phyloP scores from a whole-genome alignment of 2,329 filamentous ascomycete genomes.

The Penicillium sp. region DNA sequence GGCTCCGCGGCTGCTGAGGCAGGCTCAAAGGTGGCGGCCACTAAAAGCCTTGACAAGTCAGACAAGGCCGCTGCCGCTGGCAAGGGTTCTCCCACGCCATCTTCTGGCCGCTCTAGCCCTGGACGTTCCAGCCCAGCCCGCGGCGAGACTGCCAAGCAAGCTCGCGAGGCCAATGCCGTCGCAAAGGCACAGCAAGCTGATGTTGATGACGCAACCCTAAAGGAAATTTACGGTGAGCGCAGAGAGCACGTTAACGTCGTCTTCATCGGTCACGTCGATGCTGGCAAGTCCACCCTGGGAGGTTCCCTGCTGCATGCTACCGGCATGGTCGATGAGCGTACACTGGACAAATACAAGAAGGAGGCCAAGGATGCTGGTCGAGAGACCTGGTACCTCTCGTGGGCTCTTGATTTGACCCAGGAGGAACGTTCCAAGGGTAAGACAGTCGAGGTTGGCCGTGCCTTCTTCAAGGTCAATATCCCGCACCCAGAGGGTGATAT shows the following conservation, averaged over 20 bases:
- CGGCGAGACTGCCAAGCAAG: conserved; percentile 55
- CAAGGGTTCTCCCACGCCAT: conserved; percentile 75
- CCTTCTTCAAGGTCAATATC: conserved; percentile 79
- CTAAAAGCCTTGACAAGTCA: conserved; percentile 89
- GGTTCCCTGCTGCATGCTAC: conserved; percentile 90
- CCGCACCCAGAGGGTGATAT: conserved; percentile 51
- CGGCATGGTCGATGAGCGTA: conserved; percentile 99
- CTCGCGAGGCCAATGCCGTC: conserved; percentile 76
- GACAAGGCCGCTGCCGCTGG: conserved; percentile 64
- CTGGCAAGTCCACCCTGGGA: conserved; percentile 93
- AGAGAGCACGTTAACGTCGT: conserved; percentile 83
- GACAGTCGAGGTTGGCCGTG: conserved; percentile 94
- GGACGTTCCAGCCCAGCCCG: conserved; percentile 76
- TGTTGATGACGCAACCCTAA: conserved; percentile 78
- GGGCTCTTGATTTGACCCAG: conserved; percentile 95
- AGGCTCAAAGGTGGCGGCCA: conserved; percentile 75
- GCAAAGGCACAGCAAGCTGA: conserved; percentile 76
- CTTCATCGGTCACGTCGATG: conserved; percentile 97
- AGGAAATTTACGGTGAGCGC: conserved; percentile 90
- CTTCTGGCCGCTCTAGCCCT: conserved; percentile 74
- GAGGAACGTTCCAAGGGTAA: conserved; percentile 96
- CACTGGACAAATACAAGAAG: conserved; percentile 95
- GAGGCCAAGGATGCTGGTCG: conserved; percentile 95
- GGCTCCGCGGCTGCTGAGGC: conserved; percentile 58
- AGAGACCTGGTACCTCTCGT: conserved; percentile 98